These are phyloP conservation scores for Sphagnurus paluster DNA, from an alignment of 1,284 basidiomycete genomes.

Conservation along the genomic window DNA sequence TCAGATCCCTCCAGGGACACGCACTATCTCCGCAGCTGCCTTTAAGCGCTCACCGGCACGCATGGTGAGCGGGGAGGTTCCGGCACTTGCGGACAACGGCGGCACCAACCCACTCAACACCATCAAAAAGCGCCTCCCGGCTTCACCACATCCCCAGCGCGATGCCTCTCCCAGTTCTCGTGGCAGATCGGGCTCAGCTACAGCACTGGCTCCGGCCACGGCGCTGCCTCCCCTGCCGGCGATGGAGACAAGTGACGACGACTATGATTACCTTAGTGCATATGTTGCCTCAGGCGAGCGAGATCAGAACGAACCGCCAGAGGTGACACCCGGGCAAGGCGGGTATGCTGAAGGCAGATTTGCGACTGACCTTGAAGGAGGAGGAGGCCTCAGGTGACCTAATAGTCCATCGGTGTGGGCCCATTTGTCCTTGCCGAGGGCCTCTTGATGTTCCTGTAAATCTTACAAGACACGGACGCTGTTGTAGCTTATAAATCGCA, in stretches of 20 bases:
- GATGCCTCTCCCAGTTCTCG: conserved; percentile 19
- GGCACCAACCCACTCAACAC: conserved; percentile 38
- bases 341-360: conserved; percentile 19
- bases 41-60: conserved; percentile 61
- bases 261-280: conserved; percentile 58
- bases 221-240: conserved; percentile 24
- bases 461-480: no score
- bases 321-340: no score
- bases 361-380: conserved; percentile 19
- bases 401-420: no score
- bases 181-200: conserved; percentile 15
- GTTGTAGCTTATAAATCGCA: no score
- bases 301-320: no score
- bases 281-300: conserved; percentile 39
- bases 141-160: no score
- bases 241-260: conserved; percentile 40
- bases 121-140: conserved; percentile 20
- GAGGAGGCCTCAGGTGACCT: conserved; percentile 5
- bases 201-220: conserved; percentile 20
- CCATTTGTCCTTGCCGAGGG: no score
- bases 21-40: conserved; percentile 74
- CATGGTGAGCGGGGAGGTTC: conserved; percentile 28
- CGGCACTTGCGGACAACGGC: conserved; percentile 25
- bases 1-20: conserved; percentile 32
- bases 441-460: no score